phyloP scores from a whole-genome alignment of 1,139 yeast species.

The Yamadazyma epiphylla region DNA sequence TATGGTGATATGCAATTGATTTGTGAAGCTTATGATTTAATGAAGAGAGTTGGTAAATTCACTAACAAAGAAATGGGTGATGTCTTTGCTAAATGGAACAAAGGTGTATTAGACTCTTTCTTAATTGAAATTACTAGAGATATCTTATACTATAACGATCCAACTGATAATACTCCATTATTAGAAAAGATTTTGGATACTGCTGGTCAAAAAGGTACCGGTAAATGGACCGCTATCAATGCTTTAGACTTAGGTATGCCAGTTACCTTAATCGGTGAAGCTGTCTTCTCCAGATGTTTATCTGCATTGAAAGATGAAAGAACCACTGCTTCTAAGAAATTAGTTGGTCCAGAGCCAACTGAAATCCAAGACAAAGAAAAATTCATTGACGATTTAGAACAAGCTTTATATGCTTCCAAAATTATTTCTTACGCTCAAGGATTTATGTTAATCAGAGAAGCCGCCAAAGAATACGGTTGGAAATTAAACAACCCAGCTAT shows the following conservation, averaged over 20 bases:
- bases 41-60: conserved; percentile 93
- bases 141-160: conserved; percentile 81
- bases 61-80: conserved; percentile 90
- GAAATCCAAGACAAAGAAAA: conserved; percentile 68
- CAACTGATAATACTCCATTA: conserved; percentile 83
- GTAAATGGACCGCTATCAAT: conserved; percentile 99
- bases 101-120: conserved; percentile 96
- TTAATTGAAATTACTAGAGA: conserved; percentile 96
- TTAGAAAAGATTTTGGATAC: conserved; percentile 95
- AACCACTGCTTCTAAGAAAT: conserved; percentile 71
- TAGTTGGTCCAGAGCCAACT: conserved; percentile 71
- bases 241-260: conserved; percentile 98
- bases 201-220: conserved; percentile 99
- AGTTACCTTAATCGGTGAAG: conserved; percentile 97
- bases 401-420: conserved; percentile 98
- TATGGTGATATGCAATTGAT: conserved; percentile 99
- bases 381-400: conserved; percentile 92
- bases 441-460: conserved; percentile 98
- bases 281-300: conserved; percentile 94
- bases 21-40: conserved; percentile 93
- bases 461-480: conserved; percentile 97
- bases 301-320: conserved; percentile 93
- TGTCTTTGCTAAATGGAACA: conserved; percentile 92
- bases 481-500: conserved; percentile 96
- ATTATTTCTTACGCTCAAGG: conserved; percentile 99